Base-by-base conservation (phyloP, 2,329 filamentous ascomycete species). In the Cytospora piceae region DNA sequence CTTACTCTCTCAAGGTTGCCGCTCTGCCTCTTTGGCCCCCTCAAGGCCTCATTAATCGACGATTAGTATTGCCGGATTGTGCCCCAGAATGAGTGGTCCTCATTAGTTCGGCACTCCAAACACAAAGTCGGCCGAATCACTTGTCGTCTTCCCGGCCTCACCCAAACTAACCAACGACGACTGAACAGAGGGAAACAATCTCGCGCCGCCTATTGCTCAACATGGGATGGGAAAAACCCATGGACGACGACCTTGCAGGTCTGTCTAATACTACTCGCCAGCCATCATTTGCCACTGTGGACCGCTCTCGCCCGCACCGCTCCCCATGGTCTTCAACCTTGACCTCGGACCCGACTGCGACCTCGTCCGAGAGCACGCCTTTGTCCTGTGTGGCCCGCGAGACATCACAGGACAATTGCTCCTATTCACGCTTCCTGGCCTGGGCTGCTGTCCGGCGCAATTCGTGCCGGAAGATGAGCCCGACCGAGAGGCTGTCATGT, bases 371-470 rank as follows among this genome's bases (percentile, higher is more conserved):
- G 22, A 61, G 37, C 32, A 56, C 53, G 17, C 58, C 64, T 15
- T n/a, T 68, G 17, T 68, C 66, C 46, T 68, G 66, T 49, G 66
- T 68, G 64, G 78, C 77, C 69, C 80, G 79, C 67, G 78, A 80
- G 56, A 79, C 78, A 27, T 74, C 78, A 14, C 77, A 75, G 34
- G 79, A 84, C 66, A 82, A 84, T 70, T 85, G 84, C 71, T 81
- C 81, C 24, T 77, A 82, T 54, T 79, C 85, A 70, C 77, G 81
- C 65, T 87, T 87, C 74, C 81, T 86, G 69, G 82, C 83, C 60
- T 86, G 84, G 84, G 81, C 79, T 39, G 84, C 84, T 55, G 78
- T 85, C 68, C 82, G 83, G 72, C 82, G 83, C 70, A 86, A 85
- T 74, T 77, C 76, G 34, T 83, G 78, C 61, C 68, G 73, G 52